Conservation (phyloP, 495 filamentous ascomycete genomes). For the Trichoderma erinaceum region DNA sequence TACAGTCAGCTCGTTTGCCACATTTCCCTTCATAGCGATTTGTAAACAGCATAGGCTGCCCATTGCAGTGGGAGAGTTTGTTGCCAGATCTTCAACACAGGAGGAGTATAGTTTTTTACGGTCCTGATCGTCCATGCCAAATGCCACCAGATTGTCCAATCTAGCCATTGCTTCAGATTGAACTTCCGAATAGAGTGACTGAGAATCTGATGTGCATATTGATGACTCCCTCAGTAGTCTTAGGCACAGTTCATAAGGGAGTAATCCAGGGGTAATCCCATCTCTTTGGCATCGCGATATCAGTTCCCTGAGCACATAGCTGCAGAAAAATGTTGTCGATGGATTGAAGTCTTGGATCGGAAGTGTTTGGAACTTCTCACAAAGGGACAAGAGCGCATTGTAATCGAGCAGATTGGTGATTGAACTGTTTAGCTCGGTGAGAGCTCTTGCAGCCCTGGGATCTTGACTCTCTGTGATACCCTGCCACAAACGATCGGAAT, state of each 20-base stretch:
- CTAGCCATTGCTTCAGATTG: conserved; percentile 55
- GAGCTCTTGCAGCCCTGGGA: conserved; percentile 72
- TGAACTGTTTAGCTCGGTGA: conserved; percentile 65
- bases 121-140: conserved; percentile 29
- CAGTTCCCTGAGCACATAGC: conserved; percentile 26
- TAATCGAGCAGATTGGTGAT: conserved; percentile 56
- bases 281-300: neutral
- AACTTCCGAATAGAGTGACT: conserved; percentile 37
- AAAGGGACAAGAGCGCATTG: conserved; percentile 59
- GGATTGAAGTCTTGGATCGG: conserved; percentile 54
- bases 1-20: conserved; percentile 28
- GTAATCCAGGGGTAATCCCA: conserved; percentile 4
- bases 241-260: conserved; percentile 53
- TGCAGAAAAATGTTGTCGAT: conserved; percentile 46
- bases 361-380: conserved; percentile 62
- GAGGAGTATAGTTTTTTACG: conserved; percentile 36
- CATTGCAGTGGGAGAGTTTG: conserved; percentile 34
- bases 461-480: conserved; percentile 78
- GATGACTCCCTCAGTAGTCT: conserved; percentile 63
- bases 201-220: conserved; percentile 33
- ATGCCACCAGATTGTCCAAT: conserved; percentile 44
- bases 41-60: conserved; percentile 70
- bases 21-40: conserved; percentile 44
- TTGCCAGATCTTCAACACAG: conserved; percentile 43
- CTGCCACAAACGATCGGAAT: conserved; percentile 81